Evolutionary conservation across 768 basidiomycete species (phyloP).

Genomic region (Hirschioporus abietinus): DNA sequence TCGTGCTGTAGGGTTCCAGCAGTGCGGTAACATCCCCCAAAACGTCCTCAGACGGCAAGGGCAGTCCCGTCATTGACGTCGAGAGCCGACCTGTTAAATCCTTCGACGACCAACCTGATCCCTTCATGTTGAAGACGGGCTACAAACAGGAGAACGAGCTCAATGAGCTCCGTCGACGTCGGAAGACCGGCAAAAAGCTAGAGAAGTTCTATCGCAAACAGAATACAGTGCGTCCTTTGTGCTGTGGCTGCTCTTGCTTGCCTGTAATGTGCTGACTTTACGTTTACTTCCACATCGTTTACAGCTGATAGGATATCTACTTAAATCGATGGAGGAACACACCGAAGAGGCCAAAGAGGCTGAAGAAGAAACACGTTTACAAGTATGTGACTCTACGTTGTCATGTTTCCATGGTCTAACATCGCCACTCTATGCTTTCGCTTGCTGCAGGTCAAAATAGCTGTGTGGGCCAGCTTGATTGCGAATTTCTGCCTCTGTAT

Average conservation of each 20-base stretch:
- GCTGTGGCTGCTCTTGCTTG: not conserved
- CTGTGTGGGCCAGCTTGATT: constrained; percentile 77
- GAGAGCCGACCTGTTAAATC: not conserved
- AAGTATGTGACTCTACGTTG: constrained; percentile 38
- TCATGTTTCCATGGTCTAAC: constrained; percentile 1
- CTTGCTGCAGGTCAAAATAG: constrained; percentile 69
- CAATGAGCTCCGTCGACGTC: constrained; percentile 48
- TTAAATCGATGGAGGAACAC: constrained; percentile 89
- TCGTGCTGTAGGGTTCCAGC: not conserved
- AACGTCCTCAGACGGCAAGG: not conserved
- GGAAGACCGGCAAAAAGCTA: constrained; percentile 55
- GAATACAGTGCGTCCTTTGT: constrained; percentile 52
- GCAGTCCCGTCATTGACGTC: not conserved
- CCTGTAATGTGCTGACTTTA: constrained; percentile 11
- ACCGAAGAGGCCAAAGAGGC: constrained; percentile 74
- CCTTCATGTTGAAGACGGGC: constrained; percentile 59
- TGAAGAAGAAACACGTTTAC: constrained; percentile 59
- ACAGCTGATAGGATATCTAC: constrained; percentile 78
- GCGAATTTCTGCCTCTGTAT: constrained; percentile 70
- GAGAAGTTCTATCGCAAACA: constrained; percentile 66
- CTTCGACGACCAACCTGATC: constrained; percentile 36
- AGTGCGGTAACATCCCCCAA: not conserved
- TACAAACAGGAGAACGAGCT: constrained; percentile 61
- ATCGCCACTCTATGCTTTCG: not conserved
- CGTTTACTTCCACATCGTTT: constrained; percentile 11